phyloP scores from a whole-genome alignment of 345 rosid species.

The Isatis tinctoria region DNA sequence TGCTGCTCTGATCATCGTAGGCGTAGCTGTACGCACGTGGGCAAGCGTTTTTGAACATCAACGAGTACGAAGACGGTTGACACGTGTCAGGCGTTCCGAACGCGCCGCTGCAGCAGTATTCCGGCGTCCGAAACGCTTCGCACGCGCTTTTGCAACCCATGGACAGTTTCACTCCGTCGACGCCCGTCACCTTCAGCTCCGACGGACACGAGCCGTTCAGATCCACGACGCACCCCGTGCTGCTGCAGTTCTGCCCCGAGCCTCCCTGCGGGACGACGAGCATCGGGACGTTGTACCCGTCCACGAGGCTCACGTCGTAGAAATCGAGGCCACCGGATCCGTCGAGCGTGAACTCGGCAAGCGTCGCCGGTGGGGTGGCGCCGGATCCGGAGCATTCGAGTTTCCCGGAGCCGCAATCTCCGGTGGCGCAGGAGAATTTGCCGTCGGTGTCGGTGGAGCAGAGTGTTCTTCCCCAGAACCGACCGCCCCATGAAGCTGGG shows the following conservation, averaged over 20 bases:
- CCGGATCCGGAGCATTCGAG: slow-evolving; percentile 75
- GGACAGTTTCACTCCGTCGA: slow-evolving; percentile 29
- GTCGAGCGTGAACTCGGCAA: slow-evolving; percentile 79
- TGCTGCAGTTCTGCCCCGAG: slow-evolving; percentile 57
- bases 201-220: slow-evolving; percentile 75
- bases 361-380: slow-evolving; percentile 77
- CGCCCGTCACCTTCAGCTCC: slow-evolving; percentile 60
- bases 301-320: slow-evolving; percentile 88
- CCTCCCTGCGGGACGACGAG: slow-evolving; percentile 81
- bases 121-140: slow-evolving; percentile 69
- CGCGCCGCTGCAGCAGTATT: slow-evolving; percentile 85
- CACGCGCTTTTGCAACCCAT: slow-evolving; percentile 95
- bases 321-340: slow-evolving; percentile 71
- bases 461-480: slow-evolving; percentile 85
- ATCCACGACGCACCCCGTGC: slow-evolving; percentile 74
- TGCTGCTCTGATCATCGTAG: slow-evolving; percentile 85
- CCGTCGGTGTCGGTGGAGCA: slow-evolving; percentile 59
- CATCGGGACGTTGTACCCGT: slow-evolving; percentile 92
- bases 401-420: slow-evolving; percentile 77
- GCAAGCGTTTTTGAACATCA: slow-evolving; percentile 70
- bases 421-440: slow-evolving; percentile 71
- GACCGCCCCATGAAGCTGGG: slow-evolving; percentile 89
- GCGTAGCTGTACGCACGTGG: slow-evolving; percentile 98
- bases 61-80: slow-evolving; percentile 74
- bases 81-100: slow-evolving; percentile 65